A percentile compares a stretch with the other conserved stretches of the same genome.
phyloP scores from a whole-genome alignment of 192 early-diverging fungal species.

The Coemansia sp. region DNA sequence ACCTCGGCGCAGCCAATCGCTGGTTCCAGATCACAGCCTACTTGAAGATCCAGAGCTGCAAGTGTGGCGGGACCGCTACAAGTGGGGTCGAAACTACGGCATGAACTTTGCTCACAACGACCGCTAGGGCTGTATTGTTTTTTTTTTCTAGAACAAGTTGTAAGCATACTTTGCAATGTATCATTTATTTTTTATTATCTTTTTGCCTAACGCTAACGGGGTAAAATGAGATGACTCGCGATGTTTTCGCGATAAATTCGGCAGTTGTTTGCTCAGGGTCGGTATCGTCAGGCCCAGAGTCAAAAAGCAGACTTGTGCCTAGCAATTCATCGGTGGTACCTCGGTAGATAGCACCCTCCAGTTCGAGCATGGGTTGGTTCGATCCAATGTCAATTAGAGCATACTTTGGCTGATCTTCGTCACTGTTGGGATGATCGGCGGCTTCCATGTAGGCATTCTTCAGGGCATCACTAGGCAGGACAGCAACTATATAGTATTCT shows the following conservation, averaged over 20 bases:
- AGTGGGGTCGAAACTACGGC: slow-evolving; percentile 54
- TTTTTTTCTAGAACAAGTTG: neutral
- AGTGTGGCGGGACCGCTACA: slow-evolving; percentile 54
- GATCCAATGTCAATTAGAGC: slow-evolving; percentile 47
- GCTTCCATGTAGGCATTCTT: slow-evolving; percentile 2
- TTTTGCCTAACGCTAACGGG: slow-evolving; percentile 24
- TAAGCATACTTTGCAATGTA: too few species aligned
- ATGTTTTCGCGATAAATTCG: slow-evolving; percentile 32
- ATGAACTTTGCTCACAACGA: slow-evolving; percentile 57
- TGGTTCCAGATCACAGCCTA: slow-evolving; percentile 41
- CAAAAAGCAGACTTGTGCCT: slow-evolving; percentile 44
- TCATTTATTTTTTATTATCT: too few species aligned
- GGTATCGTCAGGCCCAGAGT: slow-evolving; percentile 17
- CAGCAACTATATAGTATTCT: slow-evolving; percentile 40
- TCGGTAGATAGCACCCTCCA: slow-evolving; percentile 43
- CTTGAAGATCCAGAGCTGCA: slow-evolving; percentile 52
- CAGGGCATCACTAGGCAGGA: slow-evolving; percentile 22
- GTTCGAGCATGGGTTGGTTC: slow-evolving; percentile 40
- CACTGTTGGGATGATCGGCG: neutral
- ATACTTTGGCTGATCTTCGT: slow-evolving; percentile 20
- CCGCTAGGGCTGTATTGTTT: neutral
- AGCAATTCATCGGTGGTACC: slow-evolving; percentile 42
- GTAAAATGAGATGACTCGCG: slow-evolving; percentile 34
- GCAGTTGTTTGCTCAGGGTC: slow-evolving; percentile 13
- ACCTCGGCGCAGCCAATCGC: neutral